Base-by-base conservation (phyloP, 2,329 filamentous ascomycete genomes). In the Aulographum hederae region DNA sequence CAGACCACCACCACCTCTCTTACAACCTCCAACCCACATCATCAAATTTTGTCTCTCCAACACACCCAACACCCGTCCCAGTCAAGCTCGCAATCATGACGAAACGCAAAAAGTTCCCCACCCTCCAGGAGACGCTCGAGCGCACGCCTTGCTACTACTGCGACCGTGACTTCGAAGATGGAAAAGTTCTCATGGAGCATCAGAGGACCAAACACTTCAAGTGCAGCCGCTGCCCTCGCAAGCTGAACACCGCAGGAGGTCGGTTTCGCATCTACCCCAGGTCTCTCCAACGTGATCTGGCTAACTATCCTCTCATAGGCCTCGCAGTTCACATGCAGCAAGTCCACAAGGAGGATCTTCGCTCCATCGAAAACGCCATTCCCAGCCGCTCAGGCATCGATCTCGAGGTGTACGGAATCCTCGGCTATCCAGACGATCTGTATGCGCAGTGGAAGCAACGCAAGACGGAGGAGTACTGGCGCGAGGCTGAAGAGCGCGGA, bases 151-250 rank as follows among this genome's bases (percentile, higher is more conserved):
- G 89, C 61, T 98, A 93, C 60, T 98, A 98, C 63, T 98, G 89
- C 75, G 89, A 98, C 58, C 79, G 86, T 60, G 86, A 95, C 58
- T 98, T 95, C 52, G 85, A 95, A 54, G 89, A 98, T 53, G 56
- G 93, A 29, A 94, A 93, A 63, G 84, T 95, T 43, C 73, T 98
- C 40, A 91, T 93, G 44, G 85, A 80, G 35, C 89, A 98, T 54
- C 89, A 95, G 50, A 95, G 94, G 53, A 85, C 86, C n/a, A 95
- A 95, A 58, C 89, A 98, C 56, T 95, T 93, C 66, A 94, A 93
- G 57, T 98, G 89, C 58, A 81, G 93, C 45, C 65, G 77, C 59
- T 98, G 89, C 53, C 75, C 75, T 32, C 73, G 89, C 41, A 69
- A 85, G 42, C 59, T 98, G 34, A 94, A 93, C 51, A 98, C 89